A percentile compares a stretch with the other conserved stretches of the same genome.
Evolutionary conservation across 768 basidiomycete species (phyloP).

Genomic region (Mycena capillaripes): DNA sequence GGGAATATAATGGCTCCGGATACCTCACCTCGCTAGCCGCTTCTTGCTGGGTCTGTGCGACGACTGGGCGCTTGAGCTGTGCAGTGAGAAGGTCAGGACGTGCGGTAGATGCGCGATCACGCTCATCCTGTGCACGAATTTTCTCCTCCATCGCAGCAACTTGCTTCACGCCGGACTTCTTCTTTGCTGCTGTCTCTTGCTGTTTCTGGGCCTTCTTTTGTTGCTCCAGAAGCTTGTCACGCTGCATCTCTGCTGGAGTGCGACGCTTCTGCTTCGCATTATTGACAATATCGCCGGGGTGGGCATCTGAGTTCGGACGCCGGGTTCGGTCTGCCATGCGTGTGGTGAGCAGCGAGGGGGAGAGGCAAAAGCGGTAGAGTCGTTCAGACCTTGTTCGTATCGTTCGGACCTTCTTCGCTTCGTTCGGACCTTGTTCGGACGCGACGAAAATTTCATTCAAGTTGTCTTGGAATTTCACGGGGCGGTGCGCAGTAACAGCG

Average conservation of each 20-base stretch:
- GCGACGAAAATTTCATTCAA: no score
- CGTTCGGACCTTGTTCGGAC: no score
- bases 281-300: slow-evolving; percentile 1
- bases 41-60: background rate
- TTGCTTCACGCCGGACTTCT: background rate
- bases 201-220: background rate
- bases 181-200: background rate
- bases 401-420: no score
- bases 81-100: slow-evolving; percentile 16
- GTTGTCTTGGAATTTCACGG: no score
- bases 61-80: background rate
- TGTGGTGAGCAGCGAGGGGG: background rate
- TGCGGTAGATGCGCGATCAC: background rate
- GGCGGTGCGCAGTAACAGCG: no score
- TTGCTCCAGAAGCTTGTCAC: background rate
- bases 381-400: no score
- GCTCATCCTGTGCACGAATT: background rate
- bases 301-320: background rate
- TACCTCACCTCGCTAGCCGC: no score
- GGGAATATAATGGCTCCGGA: no score
- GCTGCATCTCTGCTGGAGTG: background rate
- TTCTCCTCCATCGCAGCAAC: background rate
- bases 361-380: no score
- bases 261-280: slow-evolving; percentile 13
- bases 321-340: background rate